Conservation (phyloP, 2,329 filamentous ascomycete species). For the Colletotrichum sp. region DNA sequence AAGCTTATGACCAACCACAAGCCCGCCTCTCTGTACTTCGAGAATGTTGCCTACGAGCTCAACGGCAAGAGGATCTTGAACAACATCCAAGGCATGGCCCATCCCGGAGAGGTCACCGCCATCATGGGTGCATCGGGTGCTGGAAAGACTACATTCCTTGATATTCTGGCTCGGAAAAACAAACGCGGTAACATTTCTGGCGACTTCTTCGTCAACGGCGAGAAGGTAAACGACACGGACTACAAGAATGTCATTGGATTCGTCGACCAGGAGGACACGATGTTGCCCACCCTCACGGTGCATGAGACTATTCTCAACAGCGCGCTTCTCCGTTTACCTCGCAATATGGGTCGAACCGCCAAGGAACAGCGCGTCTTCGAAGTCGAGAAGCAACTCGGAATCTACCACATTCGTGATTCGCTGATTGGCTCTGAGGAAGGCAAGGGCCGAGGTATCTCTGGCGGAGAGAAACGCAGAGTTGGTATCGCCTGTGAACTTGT, state of each 20-base stretch:
- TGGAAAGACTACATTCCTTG: constrained; percentile 95
- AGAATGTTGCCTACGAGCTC: constrained; percentile 84
- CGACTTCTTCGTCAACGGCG: constrained; percentile 91
- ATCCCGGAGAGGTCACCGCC: constrained; percentile 92
- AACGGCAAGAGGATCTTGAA: constrained; percentile 88
- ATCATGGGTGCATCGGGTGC: constrained; percentile 99
- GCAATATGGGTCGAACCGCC: constrained; percentile 84
- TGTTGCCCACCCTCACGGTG: constrained; percentile 93
- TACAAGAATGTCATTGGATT: constrained; percentile 95
- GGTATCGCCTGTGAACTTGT: constrained; percentile 98
- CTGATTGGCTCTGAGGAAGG: constrained; percentile 96
- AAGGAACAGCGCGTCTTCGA: constrained; percentile 93
- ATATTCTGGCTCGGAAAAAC: constrained; percentile 96
- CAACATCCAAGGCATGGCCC: constrained; percentile 83
- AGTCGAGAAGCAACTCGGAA: constrained; percentile 94
- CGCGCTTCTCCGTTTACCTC: constrained; percentile 87
- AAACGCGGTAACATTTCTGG: constrained; percentile 83
- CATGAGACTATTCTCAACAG: constrained; percentile 98
- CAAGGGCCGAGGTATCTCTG: constrained; percentile 92
- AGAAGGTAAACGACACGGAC: constrained; percentile 82
- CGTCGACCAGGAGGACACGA: constrained; percentile 97
- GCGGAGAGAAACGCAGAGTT: constrained; percentile 94
- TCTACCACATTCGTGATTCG: constrained; percentile 91
- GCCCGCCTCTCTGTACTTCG: constrained; percentile 85
- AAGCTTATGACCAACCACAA: constrained; percentile 91